Base-by-base conservation (phyloP, 768 basidiomycete genomes). In the Boletus subcaerulescens region DNA sequence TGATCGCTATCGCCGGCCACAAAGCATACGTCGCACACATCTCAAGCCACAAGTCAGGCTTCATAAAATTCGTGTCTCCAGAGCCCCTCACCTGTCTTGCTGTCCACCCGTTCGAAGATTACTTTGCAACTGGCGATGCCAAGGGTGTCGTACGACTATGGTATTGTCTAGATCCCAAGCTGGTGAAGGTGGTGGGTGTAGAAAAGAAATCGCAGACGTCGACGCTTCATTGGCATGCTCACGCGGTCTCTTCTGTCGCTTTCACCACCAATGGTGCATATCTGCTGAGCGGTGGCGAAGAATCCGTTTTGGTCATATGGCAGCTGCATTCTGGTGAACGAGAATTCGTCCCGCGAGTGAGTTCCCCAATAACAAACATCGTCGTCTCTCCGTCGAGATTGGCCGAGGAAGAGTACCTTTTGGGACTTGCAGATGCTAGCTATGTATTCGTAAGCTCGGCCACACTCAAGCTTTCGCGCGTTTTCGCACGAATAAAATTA, bases 251-350 rank as follows among this genome's bases (percentile, higher is more conserved):
- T 4, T 87, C 92, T 1, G 69, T 99, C 26, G 77, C 85, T 0
- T 99, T 98, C 70, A 91, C 93, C 0, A 72, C 86, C 13, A 94
- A 96, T 60, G 97, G 97, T 13, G 88, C 93, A 9, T 96, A 97
- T 69, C 73, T 99, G 17, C 73, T 98, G 45, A 95, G 91, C 56
- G 96, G 93, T 58, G 97, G 97, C 43, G 93, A 97, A 70, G 97
- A 98, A 69, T 82, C 89, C 32, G 96, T 98, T 11, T 72, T 99
- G n/a, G 95, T 98, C 38, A 87, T 96, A 55, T 99, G 97, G 97
- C 93, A 97, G 66, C 69, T 99, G 40, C 87, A 92, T 59, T 84
- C 87, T 0, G 90, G 91, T 5, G 90, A 85, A 70, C 87, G 86
- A 67, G 94, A 97, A 69, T 98, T 92, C 66, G 82, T 98, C 2